These are phyloP conservation scores for Arthrobotrys sphaeroides DNA, from an alignment of 2,329 filamentous ascomycete species.

Conservation along the genomic window DNA sequence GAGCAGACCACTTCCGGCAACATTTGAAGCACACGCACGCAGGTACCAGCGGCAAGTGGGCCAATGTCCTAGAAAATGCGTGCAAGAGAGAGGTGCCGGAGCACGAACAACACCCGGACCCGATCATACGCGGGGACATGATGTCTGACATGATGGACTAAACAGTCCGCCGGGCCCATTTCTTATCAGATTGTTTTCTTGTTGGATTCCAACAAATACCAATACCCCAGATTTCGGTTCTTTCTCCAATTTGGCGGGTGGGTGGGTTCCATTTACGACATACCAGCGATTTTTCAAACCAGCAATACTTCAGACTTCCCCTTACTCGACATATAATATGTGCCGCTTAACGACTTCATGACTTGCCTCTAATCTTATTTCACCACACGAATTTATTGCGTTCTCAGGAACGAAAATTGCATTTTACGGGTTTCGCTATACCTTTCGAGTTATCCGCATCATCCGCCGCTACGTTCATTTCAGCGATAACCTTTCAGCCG, in stretches of 20 bases:
- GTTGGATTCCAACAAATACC: not conserved
- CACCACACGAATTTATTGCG: not conserved
- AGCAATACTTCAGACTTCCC: not conserved
- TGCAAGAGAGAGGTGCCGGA: conserved; percentile 84
- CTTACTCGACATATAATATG: conserved; percentile 1
- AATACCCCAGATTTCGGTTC: too few relatives aligned
- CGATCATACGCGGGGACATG: conserved; percentile 40
- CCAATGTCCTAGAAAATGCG: conserved; percentile 94
- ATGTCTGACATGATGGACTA: conserved; percentile 48
- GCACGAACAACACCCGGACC: conserved; percentile 63
- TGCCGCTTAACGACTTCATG: conserved; percentile 37
- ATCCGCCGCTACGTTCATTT: not conserved
- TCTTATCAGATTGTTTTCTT: not conserved
- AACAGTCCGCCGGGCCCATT: not conserved
- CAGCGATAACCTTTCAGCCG: not conserved
- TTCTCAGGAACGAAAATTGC: conserved; percentile 11
- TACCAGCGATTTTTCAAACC: not conserved
- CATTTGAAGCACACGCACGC: conserved; percentile 98
- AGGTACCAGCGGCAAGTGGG: conserved; percentile 97
- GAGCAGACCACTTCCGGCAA: conserved; percentile 96
- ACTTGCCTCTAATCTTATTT: conserved; percentile 3
- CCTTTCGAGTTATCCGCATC: not conserved
- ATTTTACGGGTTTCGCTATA: conserved; percentile 1
- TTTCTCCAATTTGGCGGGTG: conserved; percentile 1
- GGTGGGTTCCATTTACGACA: not conserved